phyloP scores from a whole-genome alignment of 2,329 filamentous ascomycete genomes.

The Pseudocercospora vitis region DNA sequence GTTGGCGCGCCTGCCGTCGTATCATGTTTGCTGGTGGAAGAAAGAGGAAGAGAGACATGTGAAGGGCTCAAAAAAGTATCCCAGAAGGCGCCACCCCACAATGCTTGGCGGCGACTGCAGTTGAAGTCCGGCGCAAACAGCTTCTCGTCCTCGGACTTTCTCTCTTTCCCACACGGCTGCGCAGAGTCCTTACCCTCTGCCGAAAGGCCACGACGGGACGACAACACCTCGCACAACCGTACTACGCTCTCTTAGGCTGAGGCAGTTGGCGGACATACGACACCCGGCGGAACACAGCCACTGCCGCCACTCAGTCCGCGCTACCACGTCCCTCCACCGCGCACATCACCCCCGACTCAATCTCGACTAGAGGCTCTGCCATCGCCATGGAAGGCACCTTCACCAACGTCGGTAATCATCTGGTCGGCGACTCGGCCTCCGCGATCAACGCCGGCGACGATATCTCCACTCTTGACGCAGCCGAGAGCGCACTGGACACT shows the following conservation, averaged over 20 bases:
- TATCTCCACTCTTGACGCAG: conserved; percentile 47
- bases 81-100: no score
- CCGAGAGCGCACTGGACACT: conserved; percentile 78
- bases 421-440: conserved; percentile 78
- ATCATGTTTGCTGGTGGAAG: no score
- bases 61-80: no score
- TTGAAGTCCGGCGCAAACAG: not conserved
- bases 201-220: conserved; percentile 10
- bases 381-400: conserved; percentile 77
- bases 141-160: not conserved
- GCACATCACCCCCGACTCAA: not conserved
- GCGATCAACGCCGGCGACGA: conserved; percentile 87
- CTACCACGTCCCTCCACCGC: conserved; percentile 2
- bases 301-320: conserved; percentile 8
- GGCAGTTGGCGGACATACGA: conserved; percentile 1
- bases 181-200: conserved; percentile 6
- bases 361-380: not conserved
- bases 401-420: conserved; percentile 81
- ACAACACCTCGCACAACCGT: conserved; percentile 1
- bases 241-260: not conserved
- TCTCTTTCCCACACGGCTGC: not conserved
- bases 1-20: conserved; percentile 73
- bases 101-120: no score
- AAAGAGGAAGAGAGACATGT: no score
- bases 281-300: conserved; percentile 1